A percentile compares a stretch with the other conserved stretches of the same genome.
Evolutionary conservation across 2,329 filamentous ascomycete species (phyloP).

Genomic region (Aspergillus brasiliensis): DNA sequence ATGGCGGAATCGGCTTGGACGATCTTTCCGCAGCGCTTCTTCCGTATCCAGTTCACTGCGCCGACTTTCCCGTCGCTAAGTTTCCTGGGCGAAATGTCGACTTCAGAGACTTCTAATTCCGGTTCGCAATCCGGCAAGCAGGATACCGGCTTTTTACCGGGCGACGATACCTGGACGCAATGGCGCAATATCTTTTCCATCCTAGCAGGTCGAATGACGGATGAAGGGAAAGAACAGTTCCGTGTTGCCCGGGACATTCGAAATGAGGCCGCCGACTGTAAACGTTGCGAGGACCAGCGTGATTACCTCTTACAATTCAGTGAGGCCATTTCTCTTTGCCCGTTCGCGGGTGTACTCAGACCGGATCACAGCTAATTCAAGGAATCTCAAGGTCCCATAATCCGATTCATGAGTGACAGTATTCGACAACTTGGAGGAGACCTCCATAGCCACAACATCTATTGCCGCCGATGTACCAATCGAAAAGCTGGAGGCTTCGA

Average conservation of each 20-base stretch:
- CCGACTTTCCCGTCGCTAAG: not conserved
- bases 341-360: not conserved
- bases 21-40: not conserved
- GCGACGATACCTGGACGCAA: slow-evolving; percentile 49
- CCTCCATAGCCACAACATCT: slow-evolving; percentile 73
- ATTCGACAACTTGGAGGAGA: slow-evolving; percentile 76
- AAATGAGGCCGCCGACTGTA: slow-evolving; percentile 77
- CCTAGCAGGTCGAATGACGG: slow-evolving; percentile 71
- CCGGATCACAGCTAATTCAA: not conserved
- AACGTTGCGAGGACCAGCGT: slow-evolving; percentile 76
- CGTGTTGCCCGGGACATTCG: slow-evolving; percentile 73
- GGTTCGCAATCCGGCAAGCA: slow-evolving; percentile 20
- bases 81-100: slow-evolving; percentile 29
- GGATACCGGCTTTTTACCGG: slow-evolving; percentile 42
- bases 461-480: slow-evolving; percentile 76
- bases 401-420: slow-evolving; percentile 84
- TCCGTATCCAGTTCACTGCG: not conserved
- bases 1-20: not conserved
- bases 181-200: slow-evolving; percentile 89
- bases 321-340: slow-evolving; percentile 28
- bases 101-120: slow-evolving; percentile 25
- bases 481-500: slow-evolving; percentile 81
- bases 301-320: slow-evolving; percentile 82
- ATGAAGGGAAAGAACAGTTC: slow-evolving; percentile 72
- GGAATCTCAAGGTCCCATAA: slow-evolving; percentile 62